Evolutionary conservation across 495 filamentous ascomycete species (phyloP).

Genomic region (Penicillium ochrochloron): DNA sequence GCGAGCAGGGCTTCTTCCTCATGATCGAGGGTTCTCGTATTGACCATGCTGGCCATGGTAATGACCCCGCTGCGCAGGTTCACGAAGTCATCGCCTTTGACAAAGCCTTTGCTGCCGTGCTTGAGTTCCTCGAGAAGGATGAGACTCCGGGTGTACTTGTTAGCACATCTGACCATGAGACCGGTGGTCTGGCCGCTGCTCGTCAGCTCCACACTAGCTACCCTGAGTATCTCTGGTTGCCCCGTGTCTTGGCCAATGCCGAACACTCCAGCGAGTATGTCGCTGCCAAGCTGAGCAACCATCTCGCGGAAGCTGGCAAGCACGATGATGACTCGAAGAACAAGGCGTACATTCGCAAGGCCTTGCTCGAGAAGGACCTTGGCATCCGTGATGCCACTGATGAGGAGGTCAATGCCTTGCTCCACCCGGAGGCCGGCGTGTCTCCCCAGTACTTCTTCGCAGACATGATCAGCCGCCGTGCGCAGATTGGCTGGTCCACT

Average conservation of each 20-base stretch:
- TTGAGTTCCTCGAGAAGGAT: conserved; percentile 81
- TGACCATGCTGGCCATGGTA: conserved; percentile 93
- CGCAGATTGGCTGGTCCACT: conserved; percentile 90
- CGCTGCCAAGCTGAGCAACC: conserved; percentile 57
- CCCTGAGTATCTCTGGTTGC: conserved; percentile 86
- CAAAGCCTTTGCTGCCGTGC: conserved; percentile 75
- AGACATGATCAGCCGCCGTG: conserved; percentile 81
- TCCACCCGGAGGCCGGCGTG: conserved; percentile 52
- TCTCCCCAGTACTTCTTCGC: conserved; percentile 67
- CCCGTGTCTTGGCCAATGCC: conserved; percentile 77
- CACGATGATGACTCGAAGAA: conserved; percentile 30
- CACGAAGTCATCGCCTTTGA: conserved; percentile 94
- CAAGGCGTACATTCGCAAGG: conserved; percentile 59
- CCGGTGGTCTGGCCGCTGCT: conserved; percentile 82
- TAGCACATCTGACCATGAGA: conserved; percentile 92
- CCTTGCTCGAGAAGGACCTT: conserved; percentile 66
- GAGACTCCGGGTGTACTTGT: conserved; percentile 79
- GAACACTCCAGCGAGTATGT: conserved; percentile 78
- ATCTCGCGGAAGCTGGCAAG: conserved; percentile 47
- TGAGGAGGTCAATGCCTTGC: conserved; percentile 68
- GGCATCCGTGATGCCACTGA: conserved; percentile 76
- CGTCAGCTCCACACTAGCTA: conserved; percentile 70
- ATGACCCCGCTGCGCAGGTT: conserved; percentile 94
- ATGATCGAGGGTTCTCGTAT: conserved; percentile 98
- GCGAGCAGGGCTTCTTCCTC: conserved; percentile 93